Percentiles rank a stretch among this genome's conserved stretches.
Conservation (phyloP, 176 grass and related monocot species). For the Aegilops umbellulata region DNA sequence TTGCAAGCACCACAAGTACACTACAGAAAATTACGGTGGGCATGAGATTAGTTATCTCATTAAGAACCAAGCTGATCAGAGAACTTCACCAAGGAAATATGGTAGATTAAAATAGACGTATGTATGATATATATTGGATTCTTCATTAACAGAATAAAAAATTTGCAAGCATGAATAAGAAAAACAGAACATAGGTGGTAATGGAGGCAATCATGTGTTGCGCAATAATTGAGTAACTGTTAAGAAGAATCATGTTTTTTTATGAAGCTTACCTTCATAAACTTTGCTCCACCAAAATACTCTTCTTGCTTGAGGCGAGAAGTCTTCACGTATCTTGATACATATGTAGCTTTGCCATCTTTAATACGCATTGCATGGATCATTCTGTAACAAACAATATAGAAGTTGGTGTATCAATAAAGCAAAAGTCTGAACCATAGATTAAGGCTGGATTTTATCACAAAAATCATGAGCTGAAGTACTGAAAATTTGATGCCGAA, state of each 20-base stretch:
- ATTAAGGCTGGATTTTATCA: not conserved
- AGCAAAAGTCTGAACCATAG: not conserved
- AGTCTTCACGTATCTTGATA: slow-evolving; percentile 88
- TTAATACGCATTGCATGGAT: slow-evolving; percentile 94
- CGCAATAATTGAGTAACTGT: not conserved
- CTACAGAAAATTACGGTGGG: not conserved
- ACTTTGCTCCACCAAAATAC: slow-evolving; percentile 78
- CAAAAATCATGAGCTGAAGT: not conserved
- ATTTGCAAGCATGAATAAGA: not conserved
- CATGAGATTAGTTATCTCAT: not conserved
- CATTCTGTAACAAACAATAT: slow-evolving; percentile 61
- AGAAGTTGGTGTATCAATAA: not conserved
- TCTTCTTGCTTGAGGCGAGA: slow-evolving; percentile 92
- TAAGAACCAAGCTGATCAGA: not conserved
- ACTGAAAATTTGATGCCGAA: not conserved
- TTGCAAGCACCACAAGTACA: not conserved
- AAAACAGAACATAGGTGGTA: not conserved
- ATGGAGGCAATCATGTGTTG: not conserved
- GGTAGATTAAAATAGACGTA: not conserved
- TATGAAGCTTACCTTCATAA: slow-evolving; percentile 64
- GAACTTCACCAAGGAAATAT: not conserved
- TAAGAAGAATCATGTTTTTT: not conserved
- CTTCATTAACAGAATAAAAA: not conserved
- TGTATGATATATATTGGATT: not conserved
- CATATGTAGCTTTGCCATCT: slow-evolving; percentile 88